Base-by-base conservation (phyloP, 1,284 basidiomycete species). In the Phlebopus sp. region DNA sequence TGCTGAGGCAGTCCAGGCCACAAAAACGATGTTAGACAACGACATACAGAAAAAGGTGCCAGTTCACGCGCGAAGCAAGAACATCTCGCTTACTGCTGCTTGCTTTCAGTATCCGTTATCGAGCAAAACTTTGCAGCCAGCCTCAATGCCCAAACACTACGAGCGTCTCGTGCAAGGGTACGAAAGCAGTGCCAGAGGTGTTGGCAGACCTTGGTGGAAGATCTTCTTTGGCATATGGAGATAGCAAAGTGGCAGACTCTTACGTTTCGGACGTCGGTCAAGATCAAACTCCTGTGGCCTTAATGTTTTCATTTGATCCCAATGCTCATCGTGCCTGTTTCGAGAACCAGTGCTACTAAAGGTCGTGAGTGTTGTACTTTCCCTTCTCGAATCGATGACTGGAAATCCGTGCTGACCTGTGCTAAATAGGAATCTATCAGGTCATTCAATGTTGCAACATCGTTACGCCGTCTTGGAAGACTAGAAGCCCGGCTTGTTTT, bases 151-250 rank as follows among this genome's bases (percentile, higher is more conserved):
- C 15, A 67, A 74, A 45, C 80, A 90, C 64, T 90, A 90, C 58
- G 73, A 78, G 35, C 78, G 84, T 31, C 73, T 90, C 14, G 72
- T 80, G 1, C 84, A 86, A 55, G 87, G 79, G 3, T 81, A 82
- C 54, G 78, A 86, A 52, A 86, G 84, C 67, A 86, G 83, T 58
- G 77, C 79, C 3, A 71, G 81, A 59, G 86, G 86, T n/a, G 84
- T 87, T 42, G 75, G 75, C 18, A 71, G 87, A 38, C 85, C 86
- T 2, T 82, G 82, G 83, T 90, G 86, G 86, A 87, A 90, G 64
- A 70, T 85, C 35, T 86, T 90, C 66, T 83, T 90, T 56, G 78
- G 79, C 36, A 73, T 89, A 49, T 88, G 84, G 85, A 55, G 50
- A 53, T 87, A 75, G 68, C 44, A 29, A 37, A 37, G 14, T 23